A percentile compares a stretch with the other conserved stretches of the same genome.
Conservation (phyloP, 768 basidiomycete species). For the Udeniomyces megalosporus region DNA sequence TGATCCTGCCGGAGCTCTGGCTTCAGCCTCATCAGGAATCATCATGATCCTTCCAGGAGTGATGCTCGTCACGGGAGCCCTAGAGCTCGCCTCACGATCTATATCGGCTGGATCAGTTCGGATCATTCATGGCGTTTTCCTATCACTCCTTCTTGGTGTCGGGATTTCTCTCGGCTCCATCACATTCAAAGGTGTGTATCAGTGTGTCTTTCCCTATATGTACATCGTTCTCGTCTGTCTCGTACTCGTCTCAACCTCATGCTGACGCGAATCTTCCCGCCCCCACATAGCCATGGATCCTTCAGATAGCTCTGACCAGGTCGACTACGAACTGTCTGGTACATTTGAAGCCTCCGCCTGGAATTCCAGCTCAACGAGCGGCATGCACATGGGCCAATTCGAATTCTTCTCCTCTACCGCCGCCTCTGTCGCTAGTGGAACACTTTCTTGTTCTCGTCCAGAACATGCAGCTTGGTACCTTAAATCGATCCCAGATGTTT, state of each 20-base stretch:
- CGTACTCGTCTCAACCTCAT: background rate
- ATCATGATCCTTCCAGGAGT: constrained; percentile 7
- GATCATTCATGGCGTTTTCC: constrained; percentile 1
- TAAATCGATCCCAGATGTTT: background rate
- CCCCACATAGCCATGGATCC: background rate
- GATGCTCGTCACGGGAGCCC: background rate
- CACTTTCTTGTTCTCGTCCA: too few relatives aligned
- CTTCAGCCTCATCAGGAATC: constrained; percentile 12
- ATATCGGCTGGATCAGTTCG: constrained; percentile 6
- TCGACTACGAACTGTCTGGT: background rate
- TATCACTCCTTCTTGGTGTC: constrained; percentile 9
- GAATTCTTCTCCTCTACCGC: too few relatives aligned
- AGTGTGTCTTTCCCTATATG: too few relatives aligned
- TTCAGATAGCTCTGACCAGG: background rate
- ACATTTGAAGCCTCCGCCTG: background rate
- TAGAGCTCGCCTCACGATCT: constrained; percentile 9
- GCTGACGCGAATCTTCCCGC: background rate
- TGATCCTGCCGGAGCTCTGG: too few relatives aligned
- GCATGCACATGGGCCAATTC: background rate
- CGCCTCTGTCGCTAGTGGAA: too few relatives aligned
- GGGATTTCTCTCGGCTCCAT: constrained; percentile 9
- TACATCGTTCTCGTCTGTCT: too few relatives aligned
- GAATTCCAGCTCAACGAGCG: background rate
- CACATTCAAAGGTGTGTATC: background rate
- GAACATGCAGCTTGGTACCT: background rate